Evolutionary conservation across 2,329 filamentous ascomycete genomes (phyloP).

Genomic region (Fusarium chuoi): DNA sequence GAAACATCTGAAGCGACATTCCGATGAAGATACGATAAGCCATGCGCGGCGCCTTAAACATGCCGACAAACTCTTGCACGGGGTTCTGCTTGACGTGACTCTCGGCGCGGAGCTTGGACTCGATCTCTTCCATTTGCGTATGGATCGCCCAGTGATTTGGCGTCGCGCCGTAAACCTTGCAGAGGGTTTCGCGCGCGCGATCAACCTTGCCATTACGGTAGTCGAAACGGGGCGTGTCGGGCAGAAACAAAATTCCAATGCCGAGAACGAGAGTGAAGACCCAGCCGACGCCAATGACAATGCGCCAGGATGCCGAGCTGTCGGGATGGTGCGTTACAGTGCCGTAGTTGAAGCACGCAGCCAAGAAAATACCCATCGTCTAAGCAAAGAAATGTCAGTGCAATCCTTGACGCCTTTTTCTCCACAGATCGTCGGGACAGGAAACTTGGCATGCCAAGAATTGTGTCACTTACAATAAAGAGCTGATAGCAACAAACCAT

Average conservation of each 20-base stretch:
- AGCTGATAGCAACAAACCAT: conserved; percentile 76
- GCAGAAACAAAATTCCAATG: conserved; percentile 60
- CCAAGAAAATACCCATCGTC: conserved; percentile 68
- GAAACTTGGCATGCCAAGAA: neutral
- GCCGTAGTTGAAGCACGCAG: conserved; percentile 70
- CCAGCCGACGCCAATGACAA: conserved; percentile 66
- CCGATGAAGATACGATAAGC: conserved; percentile 70
- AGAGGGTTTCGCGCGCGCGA: conserved; percentile 59
- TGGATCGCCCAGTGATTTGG: conserved; percentile 57
- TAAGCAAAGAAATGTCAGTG: neutral
- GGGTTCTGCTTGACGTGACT: conserved; percentile 52
- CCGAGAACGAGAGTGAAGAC: conserved; percentile 61
- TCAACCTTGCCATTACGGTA: conserved; percentile 60
- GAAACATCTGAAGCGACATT: conserved; percentile 70
- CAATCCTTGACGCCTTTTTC: neutral
- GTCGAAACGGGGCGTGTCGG: conserved; percentile 63
- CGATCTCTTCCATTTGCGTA: conserved; percentile 64
- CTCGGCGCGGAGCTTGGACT: conserved; percentile 63
- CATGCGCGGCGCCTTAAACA: conserved; percentile 73
- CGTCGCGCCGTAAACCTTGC: conserved; percentile 58
- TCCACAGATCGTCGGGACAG: neutral
- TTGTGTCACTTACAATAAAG: conserved; percentile 64
- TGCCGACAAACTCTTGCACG: conserved; percentile 62
- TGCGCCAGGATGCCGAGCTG: conserved; percentile 67
- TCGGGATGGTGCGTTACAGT: conserved; percentile 58